Evolutionary conservation across 305 asterid species (phyloP).

Genomic region (Fraxinus floribunda): DNA sequence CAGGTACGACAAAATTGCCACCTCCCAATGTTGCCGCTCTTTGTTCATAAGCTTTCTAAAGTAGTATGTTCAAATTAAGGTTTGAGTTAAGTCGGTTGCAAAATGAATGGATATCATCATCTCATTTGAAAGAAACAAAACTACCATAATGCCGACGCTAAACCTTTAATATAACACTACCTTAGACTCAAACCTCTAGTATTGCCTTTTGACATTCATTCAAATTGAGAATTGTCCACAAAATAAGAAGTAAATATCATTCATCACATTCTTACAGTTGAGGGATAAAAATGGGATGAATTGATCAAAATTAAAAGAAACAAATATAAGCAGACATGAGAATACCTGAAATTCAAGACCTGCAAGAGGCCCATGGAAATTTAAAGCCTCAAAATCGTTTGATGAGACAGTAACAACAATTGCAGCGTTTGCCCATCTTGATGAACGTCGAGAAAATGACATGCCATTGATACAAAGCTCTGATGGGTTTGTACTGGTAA

Average conservation of each 20-base stretch:
- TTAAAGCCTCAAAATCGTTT: slow-evolving; percentile 64
- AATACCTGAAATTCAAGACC: slow-evolving; percentile 92
- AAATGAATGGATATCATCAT: background rate
- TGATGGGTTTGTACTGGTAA: slow-evolving; percentile 84
- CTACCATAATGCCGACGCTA: background rate
- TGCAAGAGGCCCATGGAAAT: slow-evolving; percentile 78
- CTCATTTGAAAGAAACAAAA: background rate
- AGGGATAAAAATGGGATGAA: background rate
- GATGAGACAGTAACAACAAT: slow-evolving; percentile 75
- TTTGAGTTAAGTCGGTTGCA: background rate
- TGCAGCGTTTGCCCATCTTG: slow-evolving; percentile 97
- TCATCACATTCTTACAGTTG: slow-evolving; percentile 2
- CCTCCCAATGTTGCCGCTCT: slow-evolving; percentile 92
- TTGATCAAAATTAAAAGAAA: slow-evolving; percentile 6
- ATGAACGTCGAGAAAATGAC: slow-evolving; percentile 92
- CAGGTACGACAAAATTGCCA: slow-evolving; percentile 88
- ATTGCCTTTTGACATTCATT: background rate
- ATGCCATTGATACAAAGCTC: slow-evolving; percentile 94
- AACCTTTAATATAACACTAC: background rate
- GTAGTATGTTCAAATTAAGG: slow-evolving; percentile 9
- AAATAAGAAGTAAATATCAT: background rate
- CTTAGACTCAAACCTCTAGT: background rate
- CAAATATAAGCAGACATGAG: slow-evolving; percentile 3
- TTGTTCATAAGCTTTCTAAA: slow-evolving; percentile 65
- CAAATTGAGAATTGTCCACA: background rate